phyloP scores from a whole-genome alignment of 495 filamentous ascomycete genomes.

The Trichocladium uniseriatum region DNA sequence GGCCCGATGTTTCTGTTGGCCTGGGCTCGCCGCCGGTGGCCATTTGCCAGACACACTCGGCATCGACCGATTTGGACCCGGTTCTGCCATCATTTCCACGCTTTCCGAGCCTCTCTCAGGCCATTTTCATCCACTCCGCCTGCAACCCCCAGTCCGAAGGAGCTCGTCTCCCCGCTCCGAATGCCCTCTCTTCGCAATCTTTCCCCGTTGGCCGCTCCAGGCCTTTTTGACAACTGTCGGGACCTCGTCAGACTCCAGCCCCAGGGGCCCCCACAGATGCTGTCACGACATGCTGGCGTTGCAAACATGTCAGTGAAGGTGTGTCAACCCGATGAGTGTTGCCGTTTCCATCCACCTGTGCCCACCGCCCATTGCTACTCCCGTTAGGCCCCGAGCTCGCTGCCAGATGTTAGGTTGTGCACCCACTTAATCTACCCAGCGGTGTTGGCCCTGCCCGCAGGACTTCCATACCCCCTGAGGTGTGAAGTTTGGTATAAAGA shows the following conservation, averaged over 20 bases:
- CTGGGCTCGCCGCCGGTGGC: slow-evolving; percentile 12
- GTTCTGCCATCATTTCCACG: slow-evolving; percentile 23
- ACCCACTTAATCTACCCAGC: slow-evolving; percentile 11
- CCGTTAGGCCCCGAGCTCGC: not conserved
- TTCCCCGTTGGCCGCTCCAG: not conserved
- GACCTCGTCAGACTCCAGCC: no score
- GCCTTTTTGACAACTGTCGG: not conserved
- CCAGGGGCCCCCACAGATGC: no score
- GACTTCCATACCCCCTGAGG: not conserved
- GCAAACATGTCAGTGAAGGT: not conserved
- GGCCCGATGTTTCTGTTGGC: slow-evolving; percentile 21
- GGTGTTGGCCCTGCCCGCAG: not conserved
- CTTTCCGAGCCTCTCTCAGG: slow-evolving; percentile 21
- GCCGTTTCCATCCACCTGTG: no score
- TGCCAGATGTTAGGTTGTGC: slow-evolving; percentile 13
- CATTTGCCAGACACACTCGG: slow-evolving; percentile 21
- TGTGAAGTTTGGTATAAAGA: slow-evolving; percentile 8
- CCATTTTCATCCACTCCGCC: slow-evolving; percentile 28
- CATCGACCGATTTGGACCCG: slow-evolving; percentile 28
- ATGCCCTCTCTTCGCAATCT: not conserved
- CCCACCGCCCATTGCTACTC: not conserved
- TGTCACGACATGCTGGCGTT: not conserved
- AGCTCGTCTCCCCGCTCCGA: not conserved
- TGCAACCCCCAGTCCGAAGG: slow-evolving; percentile 10
- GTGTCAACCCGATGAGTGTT: no score